Evolutionary conservation across 208 protist species (phyloP), one percentile per base, ranked within the genome.

Genomic region (Trypanosoma avium): DNA sequence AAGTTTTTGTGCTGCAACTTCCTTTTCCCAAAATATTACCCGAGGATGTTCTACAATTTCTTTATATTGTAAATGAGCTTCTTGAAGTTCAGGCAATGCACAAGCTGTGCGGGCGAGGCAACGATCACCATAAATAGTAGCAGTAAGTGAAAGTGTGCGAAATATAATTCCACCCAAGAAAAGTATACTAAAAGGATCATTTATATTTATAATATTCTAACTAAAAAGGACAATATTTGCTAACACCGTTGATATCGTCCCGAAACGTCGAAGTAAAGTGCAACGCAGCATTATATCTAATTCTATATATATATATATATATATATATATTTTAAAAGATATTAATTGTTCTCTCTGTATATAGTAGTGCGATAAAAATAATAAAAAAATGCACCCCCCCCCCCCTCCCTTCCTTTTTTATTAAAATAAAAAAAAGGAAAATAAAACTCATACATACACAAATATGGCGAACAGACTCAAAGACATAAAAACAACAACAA

Each of bases 1-100:
- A 10, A 96, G 72, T 61, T 94, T 93, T 70, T 93, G 82, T 26
- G 78, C 69, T 0, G 83, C 85, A 3, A 94, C 83, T 12, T 84
- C 79, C 69, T 86, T 93, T 45, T 96, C 90, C 86, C 90, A 92
- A 36, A 68, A 30, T 30, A 92, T 91, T 15, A 87, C 85, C 8
- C 77, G 57, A 0, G 90, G 90, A 73, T 96, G 90, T 2, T 92
- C 60, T 32, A 71, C 65, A 46, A 93, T 83, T 35, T 47, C 55
- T 12, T 69, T 59, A 63, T 92, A 96, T 45, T 79, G 56, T 30
- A 76, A 57, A 62, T 88, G 57, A 9, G 87, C 85, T 2, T 79
- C 76, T 49, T 86, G 81, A 60, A 96, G 73, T 67, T 92, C 83
- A 7, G 90, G 87, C 40, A 86, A 52, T 13, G 87, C 90, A 36